These are phyloP conservation scores for Tephrocybe sp. DNA, from an alignment of 768 basidiomycete species.

Conservation along the genomic window DNA sequence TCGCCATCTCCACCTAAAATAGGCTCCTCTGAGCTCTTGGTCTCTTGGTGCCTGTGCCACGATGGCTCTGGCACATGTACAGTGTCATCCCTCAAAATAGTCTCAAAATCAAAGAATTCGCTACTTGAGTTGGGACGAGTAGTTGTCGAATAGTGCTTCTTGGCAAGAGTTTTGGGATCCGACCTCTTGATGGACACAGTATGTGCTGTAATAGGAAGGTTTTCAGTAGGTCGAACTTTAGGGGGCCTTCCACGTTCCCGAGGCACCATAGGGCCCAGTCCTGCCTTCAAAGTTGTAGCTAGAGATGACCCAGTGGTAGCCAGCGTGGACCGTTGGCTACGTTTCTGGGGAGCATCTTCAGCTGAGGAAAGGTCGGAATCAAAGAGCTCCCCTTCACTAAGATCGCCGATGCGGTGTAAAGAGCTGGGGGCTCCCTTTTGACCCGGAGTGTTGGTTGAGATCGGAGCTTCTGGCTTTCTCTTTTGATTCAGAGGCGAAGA, in stretches of 20 bases:
- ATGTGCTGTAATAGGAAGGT: neutral
- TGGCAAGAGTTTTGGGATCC: neutral
- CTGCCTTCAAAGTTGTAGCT: neutral
- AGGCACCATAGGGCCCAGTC: neutral
- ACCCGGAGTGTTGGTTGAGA: neutral
- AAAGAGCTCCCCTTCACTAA: conserved; percentile 8
- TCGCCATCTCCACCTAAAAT: too few relatives aligned
- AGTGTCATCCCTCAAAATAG: conserved; percentile 11
- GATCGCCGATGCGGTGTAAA: neutral
- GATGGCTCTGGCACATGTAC: neutral
- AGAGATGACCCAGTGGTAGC: neutral
- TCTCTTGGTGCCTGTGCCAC: neutral
- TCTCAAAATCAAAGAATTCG: conserved; percentile 24
- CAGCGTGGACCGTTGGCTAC: neutral
- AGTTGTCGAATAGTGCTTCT: conserved; percentile 8
- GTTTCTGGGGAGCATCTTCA: conserved; percentile 2
- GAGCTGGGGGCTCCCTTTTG: too few relatives aligned
- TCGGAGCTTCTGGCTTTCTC: neutral
- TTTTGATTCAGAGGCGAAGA: neutral
- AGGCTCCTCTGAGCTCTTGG: too few relatives aligned
- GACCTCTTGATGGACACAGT: neutral
- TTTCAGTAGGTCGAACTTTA: neutral
- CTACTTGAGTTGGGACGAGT: conserved; percentile 15
- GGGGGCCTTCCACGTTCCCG: conserved; percentile 13
- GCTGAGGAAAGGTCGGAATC: neutral